These are phyloP conservation scores for Pseudonectria buxi DNA, from an alignment of 2,329 filamentous ascomycete genomes.

Conservation along the genomic window DNA sequence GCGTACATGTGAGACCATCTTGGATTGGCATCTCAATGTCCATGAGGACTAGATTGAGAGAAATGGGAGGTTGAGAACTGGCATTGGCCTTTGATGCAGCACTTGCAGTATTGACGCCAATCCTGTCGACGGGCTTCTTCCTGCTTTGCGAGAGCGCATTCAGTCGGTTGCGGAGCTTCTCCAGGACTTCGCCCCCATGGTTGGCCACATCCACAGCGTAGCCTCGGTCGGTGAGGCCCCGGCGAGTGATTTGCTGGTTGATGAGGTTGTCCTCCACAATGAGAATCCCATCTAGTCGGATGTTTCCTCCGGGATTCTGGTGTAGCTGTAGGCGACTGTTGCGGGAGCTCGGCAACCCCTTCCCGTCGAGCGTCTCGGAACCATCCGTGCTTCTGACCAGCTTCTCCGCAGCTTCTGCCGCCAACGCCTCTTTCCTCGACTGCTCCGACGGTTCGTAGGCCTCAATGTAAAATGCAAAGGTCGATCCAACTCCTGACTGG, in stretches of 20 bases:
- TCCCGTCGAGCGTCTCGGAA: slow-evolving; percentile 10
- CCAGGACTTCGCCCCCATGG: slow-evolving; percentile 50
- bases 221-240: slow-evolving; percentile 43
- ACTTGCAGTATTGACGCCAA: slow-evolving; percentile 2
- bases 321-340: slow-evolving; percentile 16
- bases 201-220: slow-evolving; percentile 48
- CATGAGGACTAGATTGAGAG: slow-evolving; percentile 61
- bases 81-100: slow-evolving; percentile 2
- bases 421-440: slow-evolving; percentile 34
- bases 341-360: slow-evolving; percentile 11
- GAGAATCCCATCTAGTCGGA: slow-evolving; percentile 37
- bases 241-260: slow-evolving; percentile 50
- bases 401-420: slow-evolving; percentile 28
- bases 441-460: slow-evolving; percentile 38
- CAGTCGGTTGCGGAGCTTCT: slow-evolving; percentile 32
- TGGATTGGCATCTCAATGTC: slow-evolving; percentile 72
- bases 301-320: slow-evolving; percentile 21
- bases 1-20: slow-evolving; percentile 62
- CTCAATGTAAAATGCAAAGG: slow-evolving; percentile 69
- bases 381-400: slow-evolving; percentile 21
- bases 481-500: slow-evolving; percentile 62
- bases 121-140: not conserved
- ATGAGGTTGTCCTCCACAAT: slow-evolving; percentile 57
- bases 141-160: slow-evolving; percentile 13
- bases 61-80: slow-evolving; percentile 15